These are phyloP conservation scores for Sporisorium scitamineum DNA, from an alignment of 1,284 basidiomycete species.

Conservation along the genomic window DNA sequence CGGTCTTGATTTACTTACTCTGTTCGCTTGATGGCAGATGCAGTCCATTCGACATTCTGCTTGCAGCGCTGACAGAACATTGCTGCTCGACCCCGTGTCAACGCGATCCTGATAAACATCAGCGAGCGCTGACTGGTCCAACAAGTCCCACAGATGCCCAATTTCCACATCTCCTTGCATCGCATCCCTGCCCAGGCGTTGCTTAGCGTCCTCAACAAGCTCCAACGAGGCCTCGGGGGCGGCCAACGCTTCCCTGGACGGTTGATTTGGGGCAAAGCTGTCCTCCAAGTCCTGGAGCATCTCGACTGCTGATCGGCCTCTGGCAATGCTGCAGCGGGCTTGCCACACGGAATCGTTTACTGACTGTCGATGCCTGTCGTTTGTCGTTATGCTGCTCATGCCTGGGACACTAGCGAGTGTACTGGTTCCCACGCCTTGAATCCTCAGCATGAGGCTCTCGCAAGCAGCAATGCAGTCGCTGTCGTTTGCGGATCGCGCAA, in stretches of 20 bases:
- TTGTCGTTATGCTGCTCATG: background rate
- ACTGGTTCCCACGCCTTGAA: conserved; percentile 38
- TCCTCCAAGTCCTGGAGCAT: conserved; percentile 29
- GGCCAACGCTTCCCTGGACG: conserved; percentile 20
- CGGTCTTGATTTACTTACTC: conserved; percentile 8
- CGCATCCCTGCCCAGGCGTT: conserved; percentile 27
- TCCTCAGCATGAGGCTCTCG: conserved; percentile 39
- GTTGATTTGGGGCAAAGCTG: conserved; percentile 14
- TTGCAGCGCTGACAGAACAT: conserved; percentile 8
- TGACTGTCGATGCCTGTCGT: background rate
- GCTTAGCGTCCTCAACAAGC: conserved; percentile 42
- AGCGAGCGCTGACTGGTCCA: conserved; percentile 27
- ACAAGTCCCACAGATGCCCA: conserved; percentile 24
- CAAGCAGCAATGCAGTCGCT: conserved; percentile 47
- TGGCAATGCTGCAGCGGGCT: conserved; percentile 20
- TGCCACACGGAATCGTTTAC: conserved; percentile 32
- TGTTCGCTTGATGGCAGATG: conserved; percentile 23
- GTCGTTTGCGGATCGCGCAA: conserved; percentile 46
- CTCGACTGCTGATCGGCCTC: conserved; percentile 29
- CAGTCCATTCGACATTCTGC: conserved; percentile 24
- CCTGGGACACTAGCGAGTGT: conserved; percentile 14
- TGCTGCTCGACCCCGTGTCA: background rate
- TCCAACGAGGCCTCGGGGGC: conserved; percentile 34
- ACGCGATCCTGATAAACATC: conserved; percentile 29
- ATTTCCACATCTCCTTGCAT: conserved; percentile 13